Evolutionary conservation across 805 yeast genomes (phyloP), one percentile per base, ranked within the genome.

Genomic region (Saccharomycodes ludwigii): DNA sequence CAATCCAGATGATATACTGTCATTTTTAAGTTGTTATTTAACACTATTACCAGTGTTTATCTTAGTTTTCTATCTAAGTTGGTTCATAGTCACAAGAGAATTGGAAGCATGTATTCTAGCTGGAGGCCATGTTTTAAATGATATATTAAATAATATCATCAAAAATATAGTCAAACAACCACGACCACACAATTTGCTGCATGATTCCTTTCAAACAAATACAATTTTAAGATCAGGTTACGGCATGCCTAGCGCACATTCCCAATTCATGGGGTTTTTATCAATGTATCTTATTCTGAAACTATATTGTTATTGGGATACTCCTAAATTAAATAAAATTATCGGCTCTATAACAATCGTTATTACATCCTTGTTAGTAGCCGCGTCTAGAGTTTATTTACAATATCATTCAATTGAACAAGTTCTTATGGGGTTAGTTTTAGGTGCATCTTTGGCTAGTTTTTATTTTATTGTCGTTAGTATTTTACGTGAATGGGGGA

Each of bases 161-260:
- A 88, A 88, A 50, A 61, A 63, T 14, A 23, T 70, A 1, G 53
- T 84, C 24, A 71, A 68, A 41, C 81, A 80, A 47, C 77, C 82
- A 15, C 65, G 98, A 39, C 98, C 98, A 1, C 41, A 13, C 8
- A 21, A 44, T n/a, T 39, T 40, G 18, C 52, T 61, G 29, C 54
- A 51, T 5, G 54, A 54, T 5, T 39, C 48, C 3, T 49, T 60
- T 27, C 63, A 59, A 29, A 51, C 49, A 27, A 51, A 50, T 24
- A 52, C 72, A 43, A 17, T 65, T 27, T n/a, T n/a, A n/a, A 54
- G 71, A 36, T 65, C 79, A 40, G 75, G 79, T 1, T 85, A 77
- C 51, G 98, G 98, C 0, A 88, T 88, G 96, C 98, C 98, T 1
- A 75, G 86, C 32, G 95, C 98, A 1, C 98, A 88, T 55, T 74